A percentile compares a stretch with the other conserved stretches of the same genome.
Evolutionary conservation across 2,329 filamentous ascomycete species (phyloP).

Genomic region (Daldinia eschscholtzii): DNA sequence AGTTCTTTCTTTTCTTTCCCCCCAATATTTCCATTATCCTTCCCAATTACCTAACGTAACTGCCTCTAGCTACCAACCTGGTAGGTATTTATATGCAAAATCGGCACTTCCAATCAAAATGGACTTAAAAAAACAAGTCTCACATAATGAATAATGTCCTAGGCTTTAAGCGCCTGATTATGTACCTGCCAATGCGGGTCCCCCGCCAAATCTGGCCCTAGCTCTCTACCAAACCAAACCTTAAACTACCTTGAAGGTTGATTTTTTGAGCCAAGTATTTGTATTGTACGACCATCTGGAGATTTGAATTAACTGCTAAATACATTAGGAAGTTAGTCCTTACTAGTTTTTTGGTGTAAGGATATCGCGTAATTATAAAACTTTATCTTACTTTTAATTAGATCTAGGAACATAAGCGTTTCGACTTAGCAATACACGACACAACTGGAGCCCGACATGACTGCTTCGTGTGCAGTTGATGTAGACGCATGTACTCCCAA

Average conservation of each 20-base stretch:
- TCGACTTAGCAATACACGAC: background rate
- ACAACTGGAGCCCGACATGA: background rate
- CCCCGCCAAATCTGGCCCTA: slow-evolving; percentile 25
- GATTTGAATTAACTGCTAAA: slow-evolving; percentile 15
- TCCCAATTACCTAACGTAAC: background rate
- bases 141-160: background rate
- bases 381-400: slow-evolving; percentile 16
- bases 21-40: slow-evolving; percentile 21
- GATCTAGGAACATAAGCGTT: background rate
- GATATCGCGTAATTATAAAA: slow-evolving; percentile 25
- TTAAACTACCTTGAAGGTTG: background rate
- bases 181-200: background rate
- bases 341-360: slow-evolving; percentile 1
- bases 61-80: background rate
- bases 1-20: slow-evolving; percentile 11
- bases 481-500: slow-evolving; percentile 19
- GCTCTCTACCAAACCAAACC: background rate
- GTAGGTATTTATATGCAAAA: slow-evolving; percentile 1
- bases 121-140: slow-evolving; percentile 1
- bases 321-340: slow-evolving; percentile 2
- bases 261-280: slow-evolving; percentile 4
- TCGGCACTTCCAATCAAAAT: slow-evolving; percentile 14
- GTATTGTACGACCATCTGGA: slow-evolving; percentile 10
- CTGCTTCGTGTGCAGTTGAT: slow-evolving; percentile 8
- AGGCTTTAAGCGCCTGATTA: slow-evolving; percentile 1